Evolutionary conservation across 176 grass and related monocot species (phyloP), one percentile per base, ranked within the genome.

Genomic region (Oryza officinalis): DNA sequence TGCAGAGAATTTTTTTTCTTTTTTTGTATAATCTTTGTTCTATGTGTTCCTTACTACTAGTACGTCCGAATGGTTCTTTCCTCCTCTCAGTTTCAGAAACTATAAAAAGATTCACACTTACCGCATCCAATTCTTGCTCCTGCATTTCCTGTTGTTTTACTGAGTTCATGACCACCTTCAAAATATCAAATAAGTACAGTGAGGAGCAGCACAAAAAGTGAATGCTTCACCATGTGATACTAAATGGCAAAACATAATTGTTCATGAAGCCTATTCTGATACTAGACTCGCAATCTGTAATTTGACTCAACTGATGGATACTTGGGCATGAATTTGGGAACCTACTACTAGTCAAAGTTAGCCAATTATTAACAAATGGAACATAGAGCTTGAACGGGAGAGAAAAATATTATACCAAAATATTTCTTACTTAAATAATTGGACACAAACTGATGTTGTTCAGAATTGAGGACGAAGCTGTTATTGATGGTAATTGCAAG

Each of bases 91-190:
- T 18, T 79, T 18, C 23, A 14, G 66, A 82, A 80, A 72, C 14
- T 28, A 67, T 13, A 44, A 2, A 17, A 54, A 77, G 15, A 47
- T 54, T 84, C 17, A 13, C 8, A 67, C 65, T 77, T 80, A 92
- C 89, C 89, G 22, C 92, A 94, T 83, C 84, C 92, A 83, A 92
- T 84, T 77, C 92, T 89, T 59, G 72, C 92, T 37, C 92, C 92
- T 76, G 92, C 87, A 52, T 94, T 94, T 82, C 92, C 92, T 72
- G 92, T 89, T 77, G 77, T 85, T 47, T 89, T 94, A 60, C 89
- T 89, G 30, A 94, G 89, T 74, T 94, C 89, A 57, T 92, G 89
- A 2, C 87, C 92, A 22, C 89, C 92, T 94, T 75, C 28, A 94
- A 67, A 85, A 88, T 59, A 71, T 33, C 23, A 28, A 43, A 72